phyloP scores from a whole-genome alignment of 495 filamentous ascomycete genomes.

The Aeminium ludgeri region DNA sequence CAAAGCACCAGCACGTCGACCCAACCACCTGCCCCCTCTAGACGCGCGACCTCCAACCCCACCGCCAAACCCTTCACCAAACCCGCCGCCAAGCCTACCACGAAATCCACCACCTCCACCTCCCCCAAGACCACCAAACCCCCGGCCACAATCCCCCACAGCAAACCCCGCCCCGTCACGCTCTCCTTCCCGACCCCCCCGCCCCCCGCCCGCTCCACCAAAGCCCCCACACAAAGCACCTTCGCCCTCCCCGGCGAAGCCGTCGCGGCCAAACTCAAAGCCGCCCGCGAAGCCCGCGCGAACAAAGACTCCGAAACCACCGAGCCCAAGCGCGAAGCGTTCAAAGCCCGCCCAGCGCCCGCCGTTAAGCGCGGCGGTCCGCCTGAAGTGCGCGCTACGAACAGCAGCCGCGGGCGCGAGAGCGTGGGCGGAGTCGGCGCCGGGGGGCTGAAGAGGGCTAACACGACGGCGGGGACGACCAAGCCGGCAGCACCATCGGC shows the following conservation, averaged over 20 bases:
- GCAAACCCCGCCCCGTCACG: constrained; percentile 23
- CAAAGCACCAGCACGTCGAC: not conserved
- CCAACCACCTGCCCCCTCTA: no score
- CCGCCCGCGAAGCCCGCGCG: constrained; percentile 46
- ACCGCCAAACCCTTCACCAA: not conserved
- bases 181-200: constrained; percentile 28
- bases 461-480: no score
- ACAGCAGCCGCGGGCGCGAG: constrained; percentile 41
- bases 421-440: no score
- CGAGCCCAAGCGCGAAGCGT: constrained; percentile 34
- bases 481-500: no score
- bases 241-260: constrained; percentile 63
- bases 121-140: not conserved
- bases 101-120: not conserved
- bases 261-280: constrained; percentile 49
- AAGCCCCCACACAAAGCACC: constrained; percentile 40
- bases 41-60: not conserved
- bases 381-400: constrained; percentile 30
- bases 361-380: constrained; percentile 20
- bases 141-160: constrained; percentile 10
- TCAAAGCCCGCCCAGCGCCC: constrained; percentile 48
- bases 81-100: not conserved
- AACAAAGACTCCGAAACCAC: constrained; percentile 31
- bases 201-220: constrained; percentile 37
- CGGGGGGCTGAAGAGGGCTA: no score